Evolutionary conservation across 768 basidiomycete species (phyloP), one percentile per base, ranked within the genome.

Genomic region (Rhizopogon vesiculosus): DNA sequence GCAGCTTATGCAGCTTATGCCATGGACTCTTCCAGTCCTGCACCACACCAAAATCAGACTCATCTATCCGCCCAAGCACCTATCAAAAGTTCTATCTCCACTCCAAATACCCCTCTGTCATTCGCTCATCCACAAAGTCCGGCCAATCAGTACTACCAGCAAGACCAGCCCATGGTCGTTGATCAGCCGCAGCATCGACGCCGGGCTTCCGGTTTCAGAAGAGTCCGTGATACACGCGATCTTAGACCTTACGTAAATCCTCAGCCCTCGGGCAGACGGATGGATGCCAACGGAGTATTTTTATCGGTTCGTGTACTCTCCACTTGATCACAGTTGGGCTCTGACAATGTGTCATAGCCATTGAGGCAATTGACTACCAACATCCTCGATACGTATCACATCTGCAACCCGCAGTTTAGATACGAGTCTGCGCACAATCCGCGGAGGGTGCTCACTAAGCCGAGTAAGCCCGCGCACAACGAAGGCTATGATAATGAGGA

Each of bases 401-500:
- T 95, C 59, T 96, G 95, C 80, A 98, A 98, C 69, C 91, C 95
- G 10, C 77, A 83, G 59, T 99, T 98, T 78, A 84, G 89, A 67
- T 99, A 99, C 69, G 97, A 98, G 72, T 89, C 91, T 3, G 76
- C 89, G 2, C 91, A 91, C 70, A 99, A 99, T 73, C 97, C 97
- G 6, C 83, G 97, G 46, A 85, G 97, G 49, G 97, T 99, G 16
- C 79, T 99, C 56, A 99, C 97, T 22, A 99, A 99, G 70, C 97
- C 97, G 18, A 93, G 91, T 76, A 97, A 97, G 69, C 91, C 94
- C 0, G 80, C 83, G 0, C 91, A 96, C 69, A 99, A 99, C 70
- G 95, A 98, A 57, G 96, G 96, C 2, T 97, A 87, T 62, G 97
- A 99, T 73, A 99, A 99, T 64, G 96, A 98, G 64, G 97, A 99